Base-by-base conservation (phyloP, 371 early-diverging fungal genomes). In the Actinomortierella ambigua region DNA sequence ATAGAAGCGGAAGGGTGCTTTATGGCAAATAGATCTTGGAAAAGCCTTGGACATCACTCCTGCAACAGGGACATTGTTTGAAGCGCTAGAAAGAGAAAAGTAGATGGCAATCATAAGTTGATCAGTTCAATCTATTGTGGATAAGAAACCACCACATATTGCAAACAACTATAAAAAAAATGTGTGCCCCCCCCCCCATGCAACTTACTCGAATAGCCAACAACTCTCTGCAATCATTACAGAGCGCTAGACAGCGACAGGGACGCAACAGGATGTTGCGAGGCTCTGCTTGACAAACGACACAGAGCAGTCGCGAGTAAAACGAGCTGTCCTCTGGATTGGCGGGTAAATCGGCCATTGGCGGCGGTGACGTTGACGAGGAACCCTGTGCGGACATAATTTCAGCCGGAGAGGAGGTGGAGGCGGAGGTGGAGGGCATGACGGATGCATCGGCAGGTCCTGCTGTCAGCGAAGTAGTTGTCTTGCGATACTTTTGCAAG, bases 1-100 rank as follows among this genome's bases (percentile, higher is more conserved):
- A n/a, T n/a, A n/a, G n/a, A n/a, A n/a, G n/a, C n/a, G n/a, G n/a
- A n/a, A n/a, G n/a, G n/a, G n/a, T n/a, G n/a, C n/a, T n/a, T 61
- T 51, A 76, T 24, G 77, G 77, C 27, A 69, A 43, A 42, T 58
- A 76, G 24, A 76, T 46, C 44, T 67, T 70, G 39, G 71, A 70
- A 47, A 63, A 76, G 9, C 77, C 77, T 49, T 76, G 71, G 48
- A 76, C 77, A 28, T 76, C 68, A 26, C 70, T 61, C 50, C 77
- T 57, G 46, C 77, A 76, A 48, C 71, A 70, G n/a, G 77, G 77
- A n/a, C 77, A 76, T 27, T 76, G 70, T 24, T 76, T 76, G 55
- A 70, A 76, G 11, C 71, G 66, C 71, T 73, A 52, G 15, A 28
- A 60, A 48, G 43, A 44, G 13, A 17, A 43, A 41, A 28, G 44